A percentile compares a stretch with the other conserved stretches of the same genome.
These are phyloP conservation scores for Coniochaeta hoffmannii DNA, from an alignment of 2,329 filamentous ascomycete species.

Conservation along the genomic window DNA sequence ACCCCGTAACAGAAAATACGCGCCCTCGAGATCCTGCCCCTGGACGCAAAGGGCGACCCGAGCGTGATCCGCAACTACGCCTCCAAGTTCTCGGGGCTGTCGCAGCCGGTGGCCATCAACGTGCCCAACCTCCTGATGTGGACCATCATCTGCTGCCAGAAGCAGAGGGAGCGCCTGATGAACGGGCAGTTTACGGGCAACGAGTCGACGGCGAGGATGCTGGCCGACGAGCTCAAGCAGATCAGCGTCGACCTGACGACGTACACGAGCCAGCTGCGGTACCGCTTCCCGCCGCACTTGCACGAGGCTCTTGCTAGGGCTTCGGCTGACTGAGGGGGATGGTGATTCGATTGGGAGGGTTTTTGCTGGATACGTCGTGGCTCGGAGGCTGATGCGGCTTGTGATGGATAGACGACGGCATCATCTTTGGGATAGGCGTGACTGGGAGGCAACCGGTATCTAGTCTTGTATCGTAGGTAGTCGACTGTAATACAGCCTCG, in stretches of 20 bases:
- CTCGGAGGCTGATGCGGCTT: background rate
- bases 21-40: slow-evolving; percentile 69
- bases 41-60: slow-evolving; percentile 68
- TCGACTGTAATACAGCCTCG: too few relatives aligned
- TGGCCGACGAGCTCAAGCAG: slow-evolving; percentile 66
- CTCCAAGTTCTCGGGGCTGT: slow-evolving; percentile 69
- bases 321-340: slow-evolving; percentile 50
- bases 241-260: slow-evolving; percentile 87
- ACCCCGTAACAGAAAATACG: slow-evolving; percentile 51
- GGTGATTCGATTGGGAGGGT: background rate
- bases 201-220: slow-evolving; percentile 52
- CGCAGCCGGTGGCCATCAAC: slow-evolving; percentile 77
- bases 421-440: background rate
- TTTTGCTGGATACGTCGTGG: background rate
- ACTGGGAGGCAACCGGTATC: too few relatives aligned
- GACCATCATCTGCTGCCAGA: slow-evolving; percentile 81
- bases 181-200: slow-evolving; percentile 68
- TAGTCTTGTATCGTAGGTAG: background rate
- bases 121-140: slow-evolving; percentile 89
- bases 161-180: slow-evolving; percentile 65
- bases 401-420: background rate
- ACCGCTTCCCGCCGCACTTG: slow-evolving; percentile 77
- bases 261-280: slow-evolving; percentile 87
- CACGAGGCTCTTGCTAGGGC: slow-evolving; percentile 84
- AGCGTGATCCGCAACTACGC: slow-evolving; percentile 72